Percentiles rank a stretch among this genome's conserved stretches.
These are phyloP conservation scores for Paracoccidioides lutzii DNA, from an alignment of 2,329 filamentous ascomycete genomes.

Conservation along the genomic window DNA sequence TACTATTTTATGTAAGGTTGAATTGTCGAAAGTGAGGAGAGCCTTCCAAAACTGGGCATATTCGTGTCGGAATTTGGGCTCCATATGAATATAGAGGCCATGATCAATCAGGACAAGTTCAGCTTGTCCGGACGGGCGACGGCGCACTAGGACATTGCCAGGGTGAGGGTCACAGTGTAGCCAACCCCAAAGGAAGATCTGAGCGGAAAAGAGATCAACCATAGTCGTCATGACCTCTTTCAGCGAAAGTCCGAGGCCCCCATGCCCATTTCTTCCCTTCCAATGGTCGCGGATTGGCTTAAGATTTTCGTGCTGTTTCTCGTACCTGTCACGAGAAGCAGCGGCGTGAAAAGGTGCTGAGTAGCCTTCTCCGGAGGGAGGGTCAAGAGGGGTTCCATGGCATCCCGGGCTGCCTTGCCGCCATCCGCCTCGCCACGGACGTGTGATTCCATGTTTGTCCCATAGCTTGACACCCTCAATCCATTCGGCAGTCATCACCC, in stretches of 20 bases:
- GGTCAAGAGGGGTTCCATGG: constrained; percentile 49
- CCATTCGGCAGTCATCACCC: constrained; percentile 93
- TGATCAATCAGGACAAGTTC: constrained; percentile 96
- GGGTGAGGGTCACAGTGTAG: constrained; percentile 97
- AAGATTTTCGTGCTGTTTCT: constrained; percentile 43
- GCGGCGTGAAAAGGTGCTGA: constrained; percentile 16
- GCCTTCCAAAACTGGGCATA: constrained; percentile 90
- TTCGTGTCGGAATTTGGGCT: constrained; percentile 66
- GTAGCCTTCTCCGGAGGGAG: constrained; percentile 28
- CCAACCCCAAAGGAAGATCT: constrained; percentile 94
- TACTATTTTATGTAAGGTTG: constrained; percentile 59
- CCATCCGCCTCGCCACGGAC: constrained; percentile 65
- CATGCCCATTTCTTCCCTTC: constrained; percentile 58
- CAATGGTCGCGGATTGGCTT: constrained; percentile 73
- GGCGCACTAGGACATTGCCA: constrained; percentile 90
- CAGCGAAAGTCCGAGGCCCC: constrained; percentile 69
- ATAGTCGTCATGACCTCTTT: constrained; percentile 93
- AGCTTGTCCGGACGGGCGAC: constrained; percentile 64
- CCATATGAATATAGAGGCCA: constrained; percentile 88
- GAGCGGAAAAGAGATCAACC: constrained; percentile 89
- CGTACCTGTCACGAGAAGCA: constrained; percentile 22
- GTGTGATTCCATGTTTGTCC: constrained; percentile 73
- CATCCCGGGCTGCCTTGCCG: constrained; percentile 67
- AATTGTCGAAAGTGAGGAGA: constrained; percentile 85
- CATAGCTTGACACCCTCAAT: constrained; percentile 87